These are phyloP conservation scores for Pyrus bretschneideri DNA, from an alignment of 306 rosid genomes.

Conservation along the genomic window DNA sequence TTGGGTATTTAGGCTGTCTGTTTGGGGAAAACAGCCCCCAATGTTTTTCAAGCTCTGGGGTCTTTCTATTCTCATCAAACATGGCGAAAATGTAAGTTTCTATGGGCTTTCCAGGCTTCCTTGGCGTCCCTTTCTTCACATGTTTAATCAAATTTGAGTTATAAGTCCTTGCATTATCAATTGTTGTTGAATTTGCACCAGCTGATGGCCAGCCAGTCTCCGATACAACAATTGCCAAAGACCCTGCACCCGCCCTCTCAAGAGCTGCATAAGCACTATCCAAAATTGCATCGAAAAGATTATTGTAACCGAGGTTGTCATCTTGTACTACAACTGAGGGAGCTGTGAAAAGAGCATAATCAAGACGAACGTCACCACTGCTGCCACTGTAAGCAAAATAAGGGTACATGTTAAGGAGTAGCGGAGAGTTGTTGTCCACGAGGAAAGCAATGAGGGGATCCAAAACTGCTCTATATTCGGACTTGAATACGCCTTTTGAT, in stretches of 20 bases:
- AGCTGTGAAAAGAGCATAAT: slow-evolving; percentile 16
- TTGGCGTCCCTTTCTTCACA: slow-evolving; percentile 26
- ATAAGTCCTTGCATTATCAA: slow-evolving; percentile 25
- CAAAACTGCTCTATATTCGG: not conserved
- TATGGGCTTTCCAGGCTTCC: slow-evolving; percentile 20
- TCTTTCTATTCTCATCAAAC: slow-evolving; percentile 30
- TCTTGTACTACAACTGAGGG: slow-evolving; percentile 9
- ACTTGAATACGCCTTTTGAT: slow-evolving; percentile 9
- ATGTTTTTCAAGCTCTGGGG: slow-evolving; percentile 20
- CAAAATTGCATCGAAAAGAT: slow-evolving; percentile 24
- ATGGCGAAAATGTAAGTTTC: slow-evolving; percentile 26
- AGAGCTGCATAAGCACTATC: slow-evolving; percentile 27
- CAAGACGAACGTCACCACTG: not conserved
- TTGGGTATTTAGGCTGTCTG: slow-evolving; percentile 12
- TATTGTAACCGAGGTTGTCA: not conserved
- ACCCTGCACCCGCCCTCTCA: slow-evolving; percentile 23
- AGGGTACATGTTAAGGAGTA: slow-evolving; percentile 13
- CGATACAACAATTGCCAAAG: slow-evolving; percentile 27
- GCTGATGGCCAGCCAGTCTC: slow-evolving; percentile 42
- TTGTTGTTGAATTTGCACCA: slow-evolving; percentile 8
- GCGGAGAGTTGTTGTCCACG: not conserved
- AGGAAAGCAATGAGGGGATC: slow-evolving; percentile 1
- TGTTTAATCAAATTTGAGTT: slow-evolving; percentile 20
- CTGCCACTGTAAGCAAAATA: slow-evolving; percentile 12
- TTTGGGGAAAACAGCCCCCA: slow-evolving; percentile 33